A percentile compares a stretch with the other conserved stretches of the same genome.
phyloP scores from a whole-genome alignment of 2,329 filamentous ascomycete genomes.

The Colletotrichum coccodes region DNA sequence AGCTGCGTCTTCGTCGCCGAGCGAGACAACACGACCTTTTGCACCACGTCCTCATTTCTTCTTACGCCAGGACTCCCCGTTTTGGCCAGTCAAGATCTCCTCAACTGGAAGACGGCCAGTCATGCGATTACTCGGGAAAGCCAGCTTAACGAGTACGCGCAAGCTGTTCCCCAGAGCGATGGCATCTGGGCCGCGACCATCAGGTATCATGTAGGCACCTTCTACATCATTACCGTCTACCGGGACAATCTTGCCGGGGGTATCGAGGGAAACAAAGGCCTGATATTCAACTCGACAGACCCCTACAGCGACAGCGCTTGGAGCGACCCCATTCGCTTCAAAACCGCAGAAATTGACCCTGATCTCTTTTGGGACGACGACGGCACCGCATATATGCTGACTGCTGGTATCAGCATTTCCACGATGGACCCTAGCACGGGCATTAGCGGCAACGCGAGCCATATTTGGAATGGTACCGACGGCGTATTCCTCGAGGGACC shows the following conservation, averaged over 20 bases:
- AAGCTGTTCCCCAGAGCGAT: constrained; percentile 28
- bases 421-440: constrained; percentile 49
- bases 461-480: constrained; percentile 57
- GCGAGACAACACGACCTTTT: constrained; percentile 56
- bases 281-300: constrained; percentile 28
- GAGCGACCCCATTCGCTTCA: constrained; percentile 38
- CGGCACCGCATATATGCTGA: constrained; percentile 50
- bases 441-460: constrained; percentile 39
- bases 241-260: background rate
- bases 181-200: constrained; percentile 59
- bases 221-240: too few species aligned
- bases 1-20: constrained; percentile 49
- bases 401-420: too few species aligned
- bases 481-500: constrained; percentile 58
- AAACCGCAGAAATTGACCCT: constrained; percentile 54
- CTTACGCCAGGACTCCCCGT: constrained; percentile 62
- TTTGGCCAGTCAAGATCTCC: constrained; percentile 61
- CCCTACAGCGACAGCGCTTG: constrained; percentile 35
- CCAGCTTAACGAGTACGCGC: constrained; percentile 47
- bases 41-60: constrained; percentile 61
- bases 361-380: constrained; percentile 59
- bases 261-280: background rate
- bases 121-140: constrained; percentile 48
- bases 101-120: constrained; percentile 56
- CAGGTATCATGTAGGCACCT: constrained; percentile 50